A percentile compares a stretch with the other conserved stretches of the same genome.
Evolutionary conservation across 768 basidiomycete genomes (phyloP).

Genomic region (Hericium alpestre): DNA sequence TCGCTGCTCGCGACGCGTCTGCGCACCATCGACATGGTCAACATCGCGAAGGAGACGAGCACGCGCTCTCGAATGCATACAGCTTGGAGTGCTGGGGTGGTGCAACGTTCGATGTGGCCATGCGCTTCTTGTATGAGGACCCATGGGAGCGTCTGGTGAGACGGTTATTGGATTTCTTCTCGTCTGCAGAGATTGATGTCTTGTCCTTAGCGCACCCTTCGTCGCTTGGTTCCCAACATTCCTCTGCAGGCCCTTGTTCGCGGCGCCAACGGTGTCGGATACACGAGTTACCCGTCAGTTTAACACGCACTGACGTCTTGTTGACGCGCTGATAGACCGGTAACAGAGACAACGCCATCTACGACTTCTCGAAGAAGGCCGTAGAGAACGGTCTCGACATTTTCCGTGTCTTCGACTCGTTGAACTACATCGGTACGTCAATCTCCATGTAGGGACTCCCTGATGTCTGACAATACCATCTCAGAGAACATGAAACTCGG

Average conservation of each 20-base stretch:
- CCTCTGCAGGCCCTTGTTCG: slow-evolving; percentile 97
- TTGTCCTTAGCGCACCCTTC: slow-evolving; percentile 60
- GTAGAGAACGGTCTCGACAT: slow-evolving; percentile 99
- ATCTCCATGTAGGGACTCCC: background rate
- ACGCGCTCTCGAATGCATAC: slow-evolving; percentile 91
- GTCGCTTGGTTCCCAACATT: slow-evolving; percentile 96
- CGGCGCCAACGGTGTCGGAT: slow-evolving; percentile 98
- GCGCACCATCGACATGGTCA: slow-evolving; percentile 93
- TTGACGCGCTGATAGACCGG: slow-evolving; percentile 1
- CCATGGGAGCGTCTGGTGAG: slow-evolving; percentile 95
- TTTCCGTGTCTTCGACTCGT: slow-evolving; percentile 97
- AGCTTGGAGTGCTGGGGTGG: slow-evolving; percentile 99
- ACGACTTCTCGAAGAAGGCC: slow-evolving; percentile 98
- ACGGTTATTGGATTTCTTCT: slow-evolving; percentile 1
- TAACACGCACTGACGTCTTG: slow-evolving; percentile 20
- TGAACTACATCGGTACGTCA: slow-evolving; percentile 89
- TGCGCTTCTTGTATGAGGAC: slow-evolving; percentile 99
- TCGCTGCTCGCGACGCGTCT: slow-evolving; percentile 93
- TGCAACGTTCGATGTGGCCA: slow-evolving; percentile 96
- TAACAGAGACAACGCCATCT: slow-evolving; percentile 89
- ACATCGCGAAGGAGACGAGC: slow-evolving; percentile 98
- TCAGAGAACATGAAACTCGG: slow-evolving; percentile 90
- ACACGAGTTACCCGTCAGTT: slow-evolving; percentile 92
- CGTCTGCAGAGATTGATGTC: background rate
- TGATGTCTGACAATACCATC: background rate